Evolutionary conservation across 202 grass and related monocot genomes (phyloP).

Genomic region (Sporobolus alterniflorus): DNA sequence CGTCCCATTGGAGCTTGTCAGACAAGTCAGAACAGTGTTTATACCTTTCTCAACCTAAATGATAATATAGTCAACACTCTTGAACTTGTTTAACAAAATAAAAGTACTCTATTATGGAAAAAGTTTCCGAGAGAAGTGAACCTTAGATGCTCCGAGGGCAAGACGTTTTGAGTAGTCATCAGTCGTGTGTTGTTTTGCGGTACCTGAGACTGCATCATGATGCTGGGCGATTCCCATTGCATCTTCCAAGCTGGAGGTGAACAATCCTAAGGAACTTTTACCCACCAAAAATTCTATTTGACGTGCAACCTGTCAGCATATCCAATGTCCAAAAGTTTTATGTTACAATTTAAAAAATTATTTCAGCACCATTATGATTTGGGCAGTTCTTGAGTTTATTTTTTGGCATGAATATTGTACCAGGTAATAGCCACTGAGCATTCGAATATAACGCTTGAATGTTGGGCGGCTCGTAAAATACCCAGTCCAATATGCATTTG

Average conservation of each 20-base stretch:
- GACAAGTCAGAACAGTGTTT: conserved; percentile 58
- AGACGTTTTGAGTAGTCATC: conserved; percentile 90
- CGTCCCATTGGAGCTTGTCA: conserved; percentile 55
- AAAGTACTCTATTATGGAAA: conserved; percentile 2
- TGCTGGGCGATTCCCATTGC: conserved; percentile 87
- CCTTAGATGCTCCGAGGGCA: conserved; percentile 71
- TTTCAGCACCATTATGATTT: background rate
- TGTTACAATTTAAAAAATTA: background rate
- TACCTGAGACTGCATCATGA: conserved; percentile 92
- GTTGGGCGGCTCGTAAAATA: conserved; percentile 89
- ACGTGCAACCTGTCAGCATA: conserved; percentile 73
- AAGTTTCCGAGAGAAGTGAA: conserved; percentile 23
- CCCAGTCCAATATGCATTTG: conserved; percentile 97
- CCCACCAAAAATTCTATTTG: conserved; percentile 79
- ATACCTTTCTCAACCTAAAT: conserved; percentile 72
- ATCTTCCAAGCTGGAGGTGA: conserved; percentile 81
- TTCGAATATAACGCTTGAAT: conserved; percentile 85
- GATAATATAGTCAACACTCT: conserved; percentile 4
- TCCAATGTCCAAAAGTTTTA: background rate
- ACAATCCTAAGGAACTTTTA: conserved; percentile 39
- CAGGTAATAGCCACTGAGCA: conserved; percentile 87
- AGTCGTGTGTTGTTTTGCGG: conserved; percentile 87
- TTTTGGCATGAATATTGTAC: conserved; percentile 33
- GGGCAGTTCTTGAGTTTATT: background rate
- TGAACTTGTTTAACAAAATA: conserved; percentile 21